Evolutionary conservation across 257 asterid genomes (phyloP).

Genomic region (Solanum habrochaites): DNA sequence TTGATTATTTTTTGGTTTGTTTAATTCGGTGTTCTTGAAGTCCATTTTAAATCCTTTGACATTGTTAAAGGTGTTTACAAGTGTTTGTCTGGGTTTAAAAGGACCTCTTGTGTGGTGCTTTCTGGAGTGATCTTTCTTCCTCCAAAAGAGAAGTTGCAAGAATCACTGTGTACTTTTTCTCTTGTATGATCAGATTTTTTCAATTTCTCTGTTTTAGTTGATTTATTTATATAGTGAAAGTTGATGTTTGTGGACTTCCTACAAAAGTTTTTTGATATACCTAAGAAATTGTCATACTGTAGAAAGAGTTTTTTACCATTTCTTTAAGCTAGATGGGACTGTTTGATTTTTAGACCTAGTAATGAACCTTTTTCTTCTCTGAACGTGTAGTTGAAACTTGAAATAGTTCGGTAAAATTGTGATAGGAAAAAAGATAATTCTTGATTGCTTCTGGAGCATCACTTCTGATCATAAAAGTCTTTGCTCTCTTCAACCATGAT

Average conservation of each 20-base stretch:
- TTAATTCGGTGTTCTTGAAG: background rate
- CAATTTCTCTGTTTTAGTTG: background rate
- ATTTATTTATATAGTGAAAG: background rate
- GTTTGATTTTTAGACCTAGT: background rate
- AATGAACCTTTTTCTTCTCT: background rate
- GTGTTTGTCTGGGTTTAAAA: background rate
- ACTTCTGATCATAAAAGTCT: background rate
- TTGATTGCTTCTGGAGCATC: background rate
- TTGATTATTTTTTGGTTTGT: background rate
- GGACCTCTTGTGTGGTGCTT: background rate
- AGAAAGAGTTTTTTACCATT: background rate
- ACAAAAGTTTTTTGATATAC: background rate
- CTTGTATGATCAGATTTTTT: background rate
- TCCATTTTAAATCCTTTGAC: background rate
- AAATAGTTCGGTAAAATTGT: background rate
- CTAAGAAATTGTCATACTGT: background rate
- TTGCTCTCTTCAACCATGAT: background rate
- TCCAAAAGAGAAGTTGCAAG: background rate
- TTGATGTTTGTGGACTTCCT: background rate
- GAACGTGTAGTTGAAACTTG: background rate
- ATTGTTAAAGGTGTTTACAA: background rate
- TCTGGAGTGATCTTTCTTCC: background rate
- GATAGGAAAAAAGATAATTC: background rate
- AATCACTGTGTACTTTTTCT: background rate
- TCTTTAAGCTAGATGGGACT: background rate